Evolutionary conservation across 345 rosid species (phyloP).

Genomic region (Salix exigua): DNA sequence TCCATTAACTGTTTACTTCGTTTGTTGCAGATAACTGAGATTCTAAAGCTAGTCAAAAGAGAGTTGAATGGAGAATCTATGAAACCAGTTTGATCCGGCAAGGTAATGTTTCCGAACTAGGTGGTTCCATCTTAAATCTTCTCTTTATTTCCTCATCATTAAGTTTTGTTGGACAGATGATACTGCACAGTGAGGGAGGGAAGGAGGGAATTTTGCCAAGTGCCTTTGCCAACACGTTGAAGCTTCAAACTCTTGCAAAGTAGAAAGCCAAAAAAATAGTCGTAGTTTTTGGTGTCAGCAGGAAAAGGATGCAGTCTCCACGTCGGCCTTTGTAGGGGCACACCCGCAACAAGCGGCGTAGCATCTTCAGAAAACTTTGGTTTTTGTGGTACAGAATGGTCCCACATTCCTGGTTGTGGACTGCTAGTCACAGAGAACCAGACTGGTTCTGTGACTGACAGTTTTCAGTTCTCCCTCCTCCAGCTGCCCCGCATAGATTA

Average conservation of each 20-base stretch:
- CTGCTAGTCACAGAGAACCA: neutral
- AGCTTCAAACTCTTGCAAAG: neutral
- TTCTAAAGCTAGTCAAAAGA: conserved; percentile 70
- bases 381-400: neutral
- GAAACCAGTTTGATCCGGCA: conserved; percentile 30
- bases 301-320: no score
- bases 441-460: neutral
- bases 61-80: conserved; percentile 67
- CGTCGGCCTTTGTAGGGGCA: neutral
- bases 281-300: no score
- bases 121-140: neutral
- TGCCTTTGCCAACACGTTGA: neutral
- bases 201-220: neutral
- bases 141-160: neutral
- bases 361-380: neutral
- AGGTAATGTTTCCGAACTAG: conserved; percentile 17
- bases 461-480: neutral
- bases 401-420: neutral
- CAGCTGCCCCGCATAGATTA: neutral
- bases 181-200: neutral
- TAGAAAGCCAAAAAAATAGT: no score
- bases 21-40: conserved; percentile 68
- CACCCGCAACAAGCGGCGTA: neutral
- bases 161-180: conserved; percentile 15
- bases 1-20: conserved; percentile 3